Conservation (phyloP, 139 green algal genomes). For the Monoraphidium neglectum region DNA sequence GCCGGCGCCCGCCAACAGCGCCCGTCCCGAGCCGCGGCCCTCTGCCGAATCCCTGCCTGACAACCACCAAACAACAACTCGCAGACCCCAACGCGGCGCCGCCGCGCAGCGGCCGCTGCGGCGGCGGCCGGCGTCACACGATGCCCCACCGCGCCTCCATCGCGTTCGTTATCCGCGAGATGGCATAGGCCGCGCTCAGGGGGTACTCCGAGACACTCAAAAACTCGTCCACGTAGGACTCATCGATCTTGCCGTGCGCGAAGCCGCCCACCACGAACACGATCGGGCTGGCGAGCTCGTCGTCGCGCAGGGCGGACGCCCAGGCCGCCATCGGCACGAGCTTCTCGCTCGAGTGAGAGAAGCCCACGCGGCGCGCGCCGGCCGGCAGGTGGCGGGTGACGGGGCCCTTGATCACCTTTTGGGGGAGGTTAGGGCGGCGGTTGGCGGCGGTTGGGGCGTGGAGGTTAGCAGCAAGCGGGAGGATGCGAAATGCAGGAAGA, state of each 20-base stretch:
- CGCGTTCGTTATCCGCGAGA: slow-evolving; percentile 86
- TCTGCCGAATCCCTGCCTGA: too few species aligned
- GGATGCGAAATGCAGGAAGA: too few species aligned
- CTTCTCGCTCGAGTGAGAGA: slow-evolving; percentile 74
- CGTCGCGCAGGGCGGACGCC: slow-evolving; percentile 40
- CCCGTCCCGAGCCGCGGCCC: too few species aligned
- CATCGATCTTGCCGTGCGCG: slow-evolving; percentile 91
- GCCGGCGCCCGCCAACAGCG: too few species aligned
- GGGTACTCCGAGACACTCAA: slow-evolving; percentile 92
- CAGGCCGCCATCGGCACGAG: slow-evolving; percentile 58
- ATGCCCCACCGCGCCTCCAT: slow-evolving; percentile 91
- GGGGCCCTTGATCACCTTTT: slow-evolving; percentile 89
- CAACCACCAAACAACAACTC: too few species aligned
- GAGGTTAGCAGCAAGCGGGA: too few species aligned
- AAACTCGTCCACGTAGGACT: slow-evolving; percentile 81
- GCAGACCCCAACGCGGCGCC: too few species aligned
- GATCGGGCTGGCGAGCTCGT: slow-evolving; percentile 40
- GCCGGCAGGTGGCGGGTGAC: slow-evolving; percentile 85
- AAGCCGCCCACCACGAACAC: slow-evolving; percentile 95
- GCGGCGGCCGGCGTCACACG: slow-evolving; percentile 30
- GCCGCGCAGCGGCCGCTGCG: too few species aligned
- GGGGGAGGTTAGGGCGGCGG: too few species aligned
- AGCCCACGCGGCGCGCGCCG: slow-evolving; percentile 72
- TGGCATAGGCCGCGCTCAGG: slow-evolving; percentile 86
- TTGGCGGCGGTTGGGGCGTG: slow-evolving; percentile 3